Evolutionary conservation across 176 grass and related monocot species (phyloP).

Genomic region (Aegilops tauschii): DNA sequence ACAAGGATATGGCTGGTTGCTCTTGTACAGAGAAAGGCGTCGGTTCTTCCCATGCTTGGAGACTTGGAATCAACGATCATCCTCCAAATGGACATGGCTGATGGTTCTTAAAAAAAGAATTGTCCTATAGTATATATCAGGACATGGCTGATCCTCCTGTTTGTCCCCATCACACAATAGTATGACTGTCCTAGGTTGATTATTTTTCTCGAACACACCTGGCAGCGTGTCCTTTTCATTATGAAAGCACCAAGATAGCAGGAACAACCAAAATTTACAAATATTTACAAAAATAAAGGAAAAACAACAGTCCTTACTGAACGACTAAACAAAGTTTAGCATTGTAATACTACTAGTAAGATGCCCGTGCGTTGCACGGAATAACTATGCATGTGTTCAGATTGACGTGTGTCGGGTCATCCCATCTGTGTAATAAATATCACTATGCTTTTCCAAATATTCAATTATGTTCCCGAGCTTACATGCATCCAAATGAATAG

Average conservation of each 20-base stretch:
- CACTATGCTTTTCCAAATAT: too few relatives aligned
- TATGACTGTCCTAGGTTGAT: background rate
- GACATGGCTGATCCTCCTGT: background rate
- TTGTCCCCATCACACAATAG: background rate
- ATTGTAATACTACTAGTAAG: too few relatives aligned
- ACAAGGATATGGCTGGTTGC: constrained; percentile 12
- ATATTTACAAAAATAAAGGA: too few relatives aligned
- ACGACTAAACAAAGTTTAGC: too few relatives aligned
- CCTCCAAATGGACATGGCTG: background rate
- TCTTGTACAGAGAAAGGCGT: background rate
- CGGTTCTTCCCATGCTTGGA: constrained; percentile 4
- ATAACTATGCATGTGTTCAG: too few relatives aligned
- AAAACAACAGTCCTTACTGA: too few relatives aligned
- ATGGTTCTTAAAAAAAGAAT: background rate
- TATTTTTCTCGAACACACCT: background rate
- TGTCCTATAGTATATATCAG: background rate
- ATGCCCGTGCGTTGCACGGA: too few relatives aligned
- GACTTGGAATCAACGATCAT: constrained; percentile 14
- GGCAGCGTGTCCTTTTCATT: background rate
- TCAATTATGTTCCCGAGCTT: too few relatives aligned
- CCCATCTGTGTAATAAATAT: too few relatives aligned
- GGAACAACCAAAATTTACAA: background rate
- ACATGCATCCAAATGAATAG: too few relatives aligned
- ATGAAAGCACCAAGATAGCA: background rate
- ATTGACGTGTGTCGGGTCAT: too few relatives aligned